Evolutionary conservation across 164 flowering plant genomes (phyloP).

Genomic region (Sedum album): DNA sequence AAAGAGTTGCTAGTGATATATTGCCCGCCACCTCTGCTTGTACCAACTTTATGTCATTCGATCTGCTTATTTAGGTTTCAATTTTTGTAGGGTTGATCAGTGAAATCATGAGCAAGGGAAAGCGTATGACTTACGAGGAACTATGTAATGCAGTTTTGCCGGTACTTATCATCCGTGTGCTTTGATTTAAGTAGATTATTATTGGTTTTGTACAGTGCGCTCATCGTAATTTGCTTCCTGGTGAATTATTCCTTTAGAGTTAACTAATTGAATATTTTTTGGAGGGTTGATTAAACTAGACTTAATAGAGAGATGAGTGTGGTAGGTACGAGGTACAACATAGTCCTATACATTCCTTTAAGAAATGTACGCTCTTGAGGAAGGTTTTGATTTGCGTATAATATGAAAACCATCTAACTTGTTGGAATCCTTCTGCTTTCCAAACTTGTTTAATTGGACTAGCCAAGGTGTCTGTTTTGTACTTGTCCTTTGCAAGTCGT

Average conservation of each 20-base stretch:
- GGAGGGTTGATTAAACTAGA: background rate
- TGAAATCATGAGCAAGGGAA: conserved; percentile 86
- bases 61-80: background rate
- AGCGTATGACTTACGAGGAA: conserved; percentile 81
- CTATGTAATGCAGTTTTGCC: conserved; percentile 88
- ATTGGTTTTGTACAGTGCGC: background rate
- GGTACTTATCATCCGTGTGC: conserved; percentile 31
- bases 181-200: background rate
- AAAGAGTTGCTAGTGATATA: background rate
- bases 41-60: conserved; percentile 1
- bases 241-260: background rate
- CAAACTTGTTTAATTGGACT: background rate
- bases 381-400: background rate
- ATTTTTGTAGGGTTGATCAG: conserved; percentile 55
- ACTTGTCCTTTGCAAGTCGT: background rate
- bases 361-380: background rate
- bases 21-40: background rate
- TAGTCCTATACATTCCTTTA: background rate
- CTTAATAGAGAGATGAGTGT: background rate
- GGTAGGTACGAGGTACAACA: background rate
- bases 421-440: background rate
- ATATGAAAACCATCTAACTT: background rate
- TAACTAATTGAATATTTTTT: background rate
- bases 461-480: background rate
- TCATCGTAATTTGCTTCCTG: background rate